A percentile compares a stretch with the other conserved stretches of the same genome.
These are phyloP conservation scores for Prunus salicina DNA, from an alignment of 306 rosid genomes.

Conservation along the genomic window DNA sequence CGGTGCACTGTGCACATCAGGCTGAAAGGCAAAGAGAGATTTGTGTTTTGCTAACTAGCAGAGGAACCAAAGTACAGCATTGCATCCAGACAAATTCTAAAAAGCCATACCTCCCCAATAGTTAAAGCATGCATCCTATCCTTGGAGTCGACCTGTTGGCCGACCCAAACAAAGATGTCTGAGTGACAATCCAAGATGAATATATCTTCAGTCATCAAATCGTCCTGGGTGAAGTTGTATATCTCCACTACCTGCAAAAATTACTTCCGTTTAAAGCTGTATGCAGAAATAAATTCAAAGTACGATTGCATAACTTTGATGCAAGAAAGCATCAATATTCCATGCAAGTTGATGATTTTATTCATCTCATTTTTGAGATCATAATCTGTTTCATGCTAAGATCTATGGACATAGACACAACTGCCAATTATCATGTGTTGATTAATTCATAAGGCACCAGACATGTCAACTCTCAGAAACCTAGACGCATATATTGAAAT, in stretches of 20 bases:
- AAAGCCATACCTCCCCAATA: conserved; percentile 83
- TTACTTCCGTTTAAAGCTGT: conserved; percentile 11
- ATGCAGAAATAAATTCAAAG: background rate
- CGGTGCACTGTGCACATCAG: background rate
- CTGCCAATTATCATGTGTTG: background rate
- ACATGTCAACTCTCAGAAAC: background rate
- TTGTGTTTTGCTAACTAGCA: conserved; percentile 6
- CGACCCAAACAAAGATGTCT: conserved; percentile 90
- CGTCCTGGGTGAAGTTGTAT: conserved; percentile 92
- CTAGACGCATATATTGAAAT: background rate
- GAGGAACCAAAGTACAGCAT: conserved; percentile 8
- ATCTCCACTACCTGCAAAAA: conserved; percentile 77
- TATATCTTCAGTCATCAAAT: conserved; percentile 96
- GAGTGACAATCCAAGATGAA: conserved; percentile 79
- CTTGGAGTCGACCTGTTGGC: conserved; percentile 76
- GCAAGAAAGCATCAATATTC: background rate
- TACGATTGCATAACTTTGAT: background rate
- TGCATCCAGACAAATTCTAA: conserved; percentile 30
- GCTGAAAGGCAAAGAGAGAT: conserved; percentile 3
- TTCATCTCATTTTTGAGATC: background rate
- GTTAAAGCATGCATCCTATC: conserved; percentile 64
- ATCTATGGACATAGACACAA: background rate
- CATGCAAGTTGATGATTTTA: background rate
- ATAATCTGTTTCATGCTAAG: background rate
- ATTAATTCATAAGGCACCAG: background rate